Conservation (phyloP, 75 land plant species). For the Chamaecyparis obtusa region DNA sequence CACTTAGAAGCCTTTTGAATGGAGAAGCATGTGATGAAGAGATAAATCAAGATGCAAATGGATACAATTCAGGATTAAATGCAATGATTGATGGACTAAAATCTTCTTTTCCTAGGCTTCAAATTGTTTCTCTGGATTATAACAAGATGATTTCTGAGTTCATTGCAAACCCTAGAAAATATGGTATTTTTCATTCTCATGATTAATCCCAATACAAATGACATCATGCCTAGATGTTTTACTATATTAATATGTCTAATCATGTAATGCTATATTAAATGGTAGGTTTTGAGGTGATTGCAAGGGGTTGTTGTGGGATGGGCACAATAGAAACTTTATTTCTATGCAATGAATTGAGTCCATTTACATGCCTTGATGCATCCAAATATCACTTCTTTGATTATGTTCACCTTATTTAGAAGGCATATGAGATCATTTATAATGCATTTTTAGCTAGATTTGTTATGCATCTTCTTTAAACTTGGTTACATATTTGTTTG, state of each 20-base stretch:
- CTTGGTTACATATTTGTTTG: too few species aligned
- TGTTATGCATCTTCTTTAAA: background rate
- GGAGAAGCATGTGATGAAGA: background rate
- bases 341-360: slow-evolving; percentile 13
- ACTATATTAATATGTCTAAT: background rate
- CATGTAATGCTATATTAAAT: background rate
- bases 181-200: background rate
- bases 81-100: background rate
- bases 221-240: background rate
- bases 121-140: background rate
- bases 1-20: background rate
- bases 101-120: background rate
- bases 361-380: slow-evolving; percentile 15
- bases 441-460: background rate
- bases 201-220: background rate
- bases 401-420: background rate
- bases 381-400: background rate
- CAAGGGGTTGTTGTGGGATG: slow-evolving; percentile 28
- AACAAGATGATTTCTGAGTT: background rate
- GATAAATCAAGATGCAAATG: background rate
- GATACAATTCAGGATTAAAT: background rate
- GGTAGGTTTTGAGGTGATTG: slow-evolving; percentile 17
- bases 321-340: slow-evolving; percentile 13
- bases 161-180: slow-evolving; percentile 3
- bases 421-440: background rate